Conservation (phyloP, 768 basidiomycete genomes). For the Lentinula sp. region DNA sequence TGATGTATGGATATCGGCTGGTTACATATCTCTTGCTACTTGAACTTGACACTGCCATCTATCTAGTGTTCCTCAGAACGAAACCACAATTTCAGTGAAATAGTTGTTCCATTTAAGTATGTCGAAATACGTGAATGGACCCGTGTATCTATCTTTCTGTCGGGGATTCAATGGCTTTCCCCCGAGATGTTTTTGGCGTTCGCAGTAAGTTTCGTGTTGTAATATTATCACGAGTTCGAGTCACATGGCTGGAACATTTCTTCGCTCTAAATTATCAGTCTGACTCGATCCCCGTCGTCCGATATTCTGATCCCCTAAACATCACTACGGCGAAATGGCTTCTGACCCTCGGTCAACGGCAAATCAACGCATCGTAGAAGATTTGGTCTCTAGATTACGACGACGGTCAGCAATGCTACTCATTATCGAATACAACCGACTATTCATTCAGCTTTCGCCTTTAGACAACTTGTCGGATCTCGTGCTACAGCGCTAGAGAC, state of each 20-base stretch:
- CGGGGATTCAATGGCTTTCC: too few relatives aligned
- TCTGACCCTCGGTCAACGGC: slow-evolving; percentile 30
- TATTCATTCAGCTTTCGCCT: slow-evolving; percentile 13
- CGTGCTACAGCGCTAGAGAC: slow-evolving; percentile 87
- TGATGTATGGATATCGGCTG: neutral
- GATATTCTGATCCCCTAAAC: neutral
- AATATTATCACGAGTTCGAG: too few relatives aligned
- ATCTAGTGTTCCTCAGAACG: too few relatives aligned
- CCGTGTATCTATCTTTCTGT: too few relatives aligned
- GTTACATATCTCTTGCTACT: neutral
- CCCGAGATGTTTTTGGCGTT: too few relatives aligned
- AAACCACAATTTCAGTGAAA: too few relatives aligned
- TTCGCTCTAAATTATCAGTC: too few relatives aligned
- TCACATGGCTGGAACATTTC: too few relatives aligned
- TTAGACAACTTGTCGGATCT: slow-evolving; percentile 88
- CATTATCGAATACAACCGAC: slow-evolving; percentile 6
- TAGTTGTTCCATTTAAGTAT: too few relatives aligned
- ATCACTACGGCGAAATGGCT: slow-evolving; percentile 26
- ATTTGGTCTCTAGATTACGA: slow-evolving; percentile 61
- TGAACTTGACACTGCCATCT: too few relatives aligned
- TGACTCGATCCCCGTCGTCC: neutral
- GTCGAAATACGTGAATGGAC: too few relatives aligned
- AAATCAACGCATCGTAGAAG: slow-evolving; percentile 59
- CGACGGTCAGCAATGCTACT: slow-evolving; percentile 50
- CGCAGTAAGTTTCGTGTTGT: too few relatives aligned